These are phyloP conservation scores for Blastomyces gilchristii DNA, from an alignment of 2,329 filamentous ascomycete species.

Conservation along the genomic window DNA sequence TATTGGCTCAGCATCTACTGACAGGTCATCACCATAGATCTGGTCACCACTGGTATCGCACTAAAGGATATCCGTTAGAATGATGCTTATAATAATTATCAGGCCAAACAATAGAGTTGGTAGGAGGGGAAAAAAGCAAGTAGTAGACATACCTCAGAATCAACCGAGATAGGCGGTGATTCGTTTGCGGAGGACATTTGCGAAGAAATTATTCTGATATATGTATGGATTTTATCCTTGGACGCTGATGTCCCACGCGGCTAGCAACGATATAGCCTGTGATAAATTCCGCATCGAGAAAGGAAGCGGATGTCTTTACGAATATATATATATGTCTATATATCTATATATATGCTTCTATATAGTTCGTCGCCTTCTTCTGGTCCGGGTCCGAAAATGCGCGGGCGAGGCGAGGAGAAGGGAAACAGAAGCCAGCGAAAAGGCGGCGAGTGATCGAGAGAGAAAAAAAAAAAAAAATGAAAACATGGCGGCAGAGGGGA, in stretches of 20 bases:
- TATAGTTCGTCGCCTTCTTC: too few species aligned
- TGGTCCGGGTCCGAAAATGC: not conserved
- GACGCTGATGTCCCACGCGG: not conserved
- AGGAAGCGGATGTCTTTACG: not conserved
- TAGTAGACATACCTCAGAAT: conserved; percentile 1
- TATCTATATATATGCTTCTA: not conserved
- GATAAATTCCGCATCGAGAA: conserved; percentile 1
- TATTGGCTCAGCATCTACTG: not conserved
- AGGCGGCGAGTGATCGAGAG: too few species aligned
- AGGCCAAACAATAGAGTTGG: not conserved
- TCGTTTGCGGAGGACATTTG: not conserved
- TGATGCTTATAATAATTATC: not conserved
- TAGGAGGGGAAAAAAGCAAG: not conserved
- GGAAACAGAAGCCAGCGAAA: not conserved
- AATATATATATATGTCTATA: not conserved
- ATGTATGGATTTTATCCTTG: not conserved
- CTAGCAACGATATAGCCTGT: not conserved
- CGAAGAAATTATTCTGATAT: not conserved
- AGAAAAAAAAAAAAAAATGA: not conserved
- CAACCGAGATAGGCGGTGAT: conserved; percentile 2
- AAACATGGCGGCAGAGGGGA: not conserved
- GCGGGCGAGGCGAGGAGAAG: not conserved
- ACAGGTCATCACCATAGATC: not conserved
- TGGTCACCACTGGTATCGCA: not conserved
- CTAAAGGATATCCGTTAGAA: conserved; percentile 2